Evolutionary conservation across 2,329 filamentous ascomycete species (phyloP), one percentile per base, ranked within the genome.

Genomic region (Penicillium sp.): DNA sequence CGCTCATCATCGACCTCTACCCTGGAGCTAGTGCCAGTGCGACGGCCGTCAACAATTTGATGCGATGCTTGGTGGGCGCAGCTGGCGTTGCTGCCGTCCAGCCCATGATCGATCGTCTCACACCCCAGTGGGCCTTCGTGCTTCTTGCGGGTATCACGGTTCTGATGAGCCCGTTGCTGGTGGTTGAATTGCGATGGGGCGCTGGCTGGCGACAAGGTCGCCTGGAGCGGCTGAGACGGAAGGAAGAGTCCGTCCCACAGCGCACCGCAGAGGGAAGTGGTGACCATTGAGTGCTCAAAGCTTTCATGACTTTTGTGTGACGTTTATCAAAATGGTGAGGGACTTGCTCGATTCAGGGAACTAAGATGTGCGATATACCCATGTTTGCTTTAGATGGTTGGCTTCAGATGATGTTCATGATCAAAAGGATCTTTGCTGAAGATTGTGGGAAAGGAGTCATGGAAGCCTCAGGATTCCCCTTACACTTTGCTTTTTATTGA

Each of bases 1-100:
- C 67, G 0, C 55, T 72, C 13, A 51, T 71, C 8, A 66, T 71
- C n/a, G 69, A 72, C 44, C 54, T 67, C 4, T 64, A 68, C 38
- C 63, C 66, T 1, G 59, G 60, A 4, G 52, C 58, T 1, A 62
- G 63, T 36, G 64, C 66, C 9, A 69, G 67, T 43, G 69, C 67
- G 2, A 66, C 62, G 0, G 69, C 69, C 2, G 59, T 67, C 27
- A 65, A 65, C 43, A 72, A 69, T 41, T 43, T 71, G 43, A 62
- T 65, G 45, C 60, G 69, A 13, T 71, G 67, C 48, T 49, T 63
- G 33, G 46, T 71, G 9, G 67, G 66, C 13, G 69, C 69, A 4
- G 67, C 54, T 0, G 66, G 62, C 45, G 62, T 68, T 3, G 62
- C 65, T 13, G 57, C 56, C 6, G 48, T 66, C 1, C 58, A 67